Percentiles rank a stretch among this genome's conserved stretches.
Conservation (phyloP, 2,329 filamentous ascomycete genomes). For the Apiospora arundinis region DNA sequence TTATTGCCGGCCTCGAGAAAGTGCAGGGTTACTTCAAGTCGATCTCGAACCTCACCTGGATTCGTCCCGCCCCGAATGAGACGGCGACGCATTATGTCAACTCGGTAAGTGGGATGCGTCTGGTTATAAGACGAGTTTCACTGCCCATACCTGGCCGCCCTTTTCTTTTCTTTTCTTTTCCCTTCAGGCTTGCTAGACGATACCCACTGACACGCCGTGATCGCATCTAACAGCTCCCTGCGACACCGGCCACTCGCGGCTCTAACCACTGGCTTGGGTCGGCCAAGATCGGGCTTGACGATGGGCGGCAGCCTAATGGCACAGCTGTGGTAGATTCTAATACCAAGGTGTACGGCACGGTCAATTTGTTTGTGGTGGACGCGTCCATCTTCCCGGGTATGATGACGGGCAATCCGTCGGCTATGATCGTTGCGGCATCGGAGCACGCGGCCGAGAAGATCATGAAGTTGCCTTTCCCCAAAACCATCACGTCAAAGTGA, state of each 20-base stretch:
- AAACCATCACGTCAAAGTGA: not conserved
- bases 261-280: constrained; percentile 56
- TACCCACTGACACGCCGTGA: constrained; percentile 20
- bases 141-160: too few species aligned
- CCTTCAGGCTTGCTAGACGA: too few species aligned
- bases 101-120: constrained; percentile 37
- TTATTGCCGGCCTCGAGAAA: constrained; percentile 65
- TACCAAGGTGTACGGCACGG: constrained; percentile 70
- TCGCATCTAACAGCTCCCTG: constrained; percentile 34
- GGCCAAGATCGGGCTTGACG: constrained; percentile 56
- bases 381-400: constrained; percentile 74
- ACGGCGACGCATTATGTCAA: constrained; percentile 62
- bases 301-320: constrained; percentile 55
- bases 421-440: constrained; percentile 47
- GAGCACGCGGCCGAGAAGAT: constrained; percentile 45
- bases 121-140: too few species aligned
- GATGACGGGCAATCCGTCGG: constrained; percentile 69
- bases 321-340: constrained; percentile 67
- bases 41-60: constrained; percentile 60
- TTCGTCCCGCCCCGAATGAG: constrained; percentile 57
- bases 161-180: too few species aligned
- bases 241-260: constrained; percentile 44
- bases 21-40: constrained; percentile 58
- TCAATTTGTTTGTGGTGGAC: constrained; percentile 73
- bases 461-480: constrained; percentile 24